Conservation (phyloP, 1,284 basidiomycete species). For the Rhodotorula sp. region DNA sequence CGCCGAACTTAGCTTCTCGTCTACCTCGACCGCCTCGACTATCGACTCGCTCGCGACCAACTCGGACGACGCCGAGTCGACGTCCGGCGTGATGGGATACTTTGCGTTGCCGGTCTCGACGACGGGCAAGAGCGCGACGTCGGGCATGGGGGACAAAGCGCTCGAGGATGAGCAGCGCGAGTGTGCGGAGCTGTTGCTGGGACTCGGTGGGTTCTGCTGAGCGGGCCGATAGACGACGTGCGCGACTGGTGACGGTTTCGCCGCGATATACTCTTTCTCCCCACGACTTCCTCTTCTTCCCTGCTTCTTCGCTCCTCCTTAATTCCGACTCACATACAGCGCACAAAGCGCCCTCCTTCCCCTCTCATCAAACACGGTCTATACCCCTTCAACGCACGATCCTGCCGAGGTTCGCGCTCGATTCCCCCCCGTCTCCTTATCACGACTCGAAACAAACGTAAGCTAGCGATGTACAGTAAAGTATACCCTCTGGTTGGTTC, state of each 20-base stretch:
- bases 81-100: slow-evolving; percentile 1
- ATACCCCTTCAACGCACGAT: neutral
- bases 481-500: no score
- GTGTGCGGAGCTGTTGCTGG: slow-evolving; percentile 37
- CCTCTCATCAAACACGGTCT: neutral
- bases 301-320: no score
- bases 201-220: slow-evolving; percentile 33
- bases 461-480: no score
- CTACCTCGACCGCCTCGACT: slow-evolving; percentile 31
- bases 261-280: no score
- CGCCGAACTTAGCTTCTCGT: slow-evolving; percentile 34
- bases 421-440: no score
- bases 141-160: neutral
- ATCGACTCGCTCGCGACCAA: slow-evolving; percentile 19
- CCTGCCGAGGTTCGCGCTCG: no score
- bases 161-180: slow-evolving; percentile 34
- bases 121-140: neutral
- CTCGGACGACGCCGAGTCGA: neutral
- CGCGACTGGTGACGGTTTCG: no score
- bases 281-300: no score
- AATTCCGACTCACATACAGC: no score
- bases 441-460: no score
- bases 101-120: slow-evolving; percentile 4
- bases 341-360: neutral
- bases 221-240: no score